Percentiles rank a stretch among this genome's conserved stretches.
Conservation (phyloP, 1,284 basidiomycete species). For the Caloboletus firmus region DNA sequence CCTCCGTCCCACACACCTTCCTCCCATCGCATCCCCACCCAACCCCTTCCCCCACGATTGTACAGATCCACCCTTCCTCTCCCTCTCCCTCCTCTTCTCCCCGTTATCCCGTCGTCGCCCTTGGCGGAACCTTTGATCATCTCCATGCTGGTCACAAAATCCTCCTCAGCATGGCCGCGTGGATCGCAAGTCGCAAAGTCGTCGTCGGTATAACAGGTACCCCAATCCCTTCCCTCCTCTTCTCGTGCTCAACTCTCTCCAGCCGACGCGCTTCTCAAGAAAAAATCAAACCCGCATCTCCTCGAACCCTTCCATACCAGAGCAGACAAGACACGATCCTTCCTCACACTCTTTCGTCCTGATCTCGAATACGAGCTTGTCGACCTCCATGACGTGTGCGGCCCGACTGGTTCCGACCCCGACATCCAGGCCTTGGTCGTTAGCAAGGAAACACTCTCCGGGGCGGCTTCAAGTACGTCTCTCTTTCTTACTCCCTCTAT, state of each 20-base stretch:
- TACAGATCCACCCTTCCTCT: not conserved
- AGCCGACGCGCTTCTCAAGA: conserved; percentile 74
- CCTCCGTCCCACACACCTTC: conserved; percentile 27
- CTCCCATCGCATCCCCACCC: conserved; percentile 34
- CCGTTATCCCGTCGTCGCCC: conserved; percentile 56
- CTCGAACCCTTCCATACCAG: conserved; percentile 69
- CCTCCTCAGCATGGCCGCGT: conserved; percentile 87
- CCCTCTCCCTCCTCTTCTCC: too few species aligned
- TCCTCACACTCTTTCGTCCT: conserved; percentile 69
- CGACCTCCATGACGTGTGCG: conserved; percentile 79
- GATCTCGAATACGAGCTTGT: conserved; percentile 64
- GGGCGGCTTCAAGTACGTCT: conserved; percentile 67
- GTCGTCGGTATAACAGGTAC: conserved; percentile 88
- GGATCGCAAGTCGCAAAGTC: conserved; percentile 75
- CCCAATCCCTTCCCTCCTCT: conserved; percentile 22
- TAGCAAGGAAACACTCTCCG: conserved; percentile 79
- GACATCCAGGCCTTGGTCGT: conserved; percentile 87
- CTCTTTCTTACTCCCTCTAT: not conserved
- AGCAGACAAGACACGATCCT: conserved; percentile 54
- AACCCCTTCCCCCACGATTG: not conserved
- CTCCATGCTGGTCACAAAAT: conserved; percentile 98
- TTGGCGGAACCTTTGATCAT: conserved; percentile 90
- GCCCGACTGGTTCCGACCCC: conserved; percentile 83
- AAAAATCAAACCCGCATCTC: conserved; percentile 71
- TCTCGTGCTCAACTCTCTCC: conserved; percentile 15